Conservation (phyloP, 495 filamentous ascomycete genomes). For the Bacidia rubella region DNA sequence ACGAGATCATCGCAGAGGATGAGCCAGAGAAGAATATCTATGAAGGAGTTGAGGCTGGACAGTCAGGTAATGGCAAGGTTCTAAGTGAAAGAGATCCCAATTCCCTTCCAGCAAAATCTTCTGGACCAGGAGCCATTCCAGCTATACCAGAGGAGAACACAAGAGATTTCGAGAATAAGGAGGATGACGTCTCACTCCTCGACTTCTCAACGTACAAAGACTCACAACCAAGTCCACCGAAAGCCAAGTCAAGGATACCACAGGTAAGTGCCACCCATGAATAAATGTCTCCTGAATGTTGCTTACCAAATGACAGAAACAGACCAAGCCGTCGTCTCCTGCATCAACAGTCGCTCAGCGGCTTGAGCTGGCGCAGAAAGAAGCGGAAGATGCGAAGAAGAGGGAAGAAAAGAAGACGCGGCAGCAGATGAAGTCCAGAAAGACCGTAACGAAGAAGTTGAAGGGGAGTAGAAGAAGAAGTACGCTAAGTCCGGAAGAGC, state of each 20-base stretch:
- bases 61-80: constrained; percentile 19
- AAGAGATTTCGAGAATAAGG: constrained; percentile 13
- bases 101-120: constrained; percentile 21
- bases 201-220: constrained; percentile 26
- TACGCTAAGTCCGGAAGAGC: constrained; percentile 58
- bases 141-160: constrained; percentile 28
- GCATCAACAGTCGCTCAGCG: constrained; percentile 27
- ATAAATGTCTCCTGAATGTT: not conserved
- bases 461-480: constrained; percentile 45
- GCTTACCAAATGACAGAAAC: constrained; percentile 16
- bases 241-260: constrained; percentile 22
- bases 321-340: constrained; percentile 15
- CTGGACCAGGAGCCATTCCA: constrained; percentile 29
- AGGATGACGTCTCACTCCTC: constrained; percentile 26
- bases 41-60: constrained; percentile 14
- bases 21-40: constrained; percentile 22
- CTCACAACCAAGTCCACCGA: constrained; percentile 18
- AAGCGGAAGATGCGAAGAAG: constrained; percentile 28
- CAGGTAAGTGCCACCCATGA: constrained; percentile 21
- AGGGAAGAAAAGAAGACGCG: constrained; percentile 32
- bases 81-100: constrained; percentile 35
- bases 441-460: constrained; percentile 29
- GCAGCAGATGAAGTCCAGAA: constrained; percentile 31
- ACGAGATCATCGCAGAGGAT: constrained; percentile 24
- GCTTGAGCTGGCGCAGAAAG: constrained; percentile 32